A percentile compares a stretch with the other conserved stretches of the same genome.
Conservation (phyloP, 176 grass and related monocot species). For the bread wheat (Triticum aestivum) region IWGSC_CS_RefSeq_v2.1 NC_057812.1:611426366-611426865, state of each 20-base stretch:
- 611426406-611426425: conserved; percentile 46
- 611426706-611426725: conserved; percentile 84
- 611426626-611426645: conserved; percentile 63
- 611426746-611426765: conserved; percentile 66
- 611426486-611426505: conserved; percentile 50
- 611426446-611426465: conserved; percentile 35
- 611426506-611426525: conserved; percentile 50
- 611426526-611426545: conserved; percentile 46
- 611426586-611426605: conserved; percentile 58
- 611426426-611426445: conserved; percentile 35
- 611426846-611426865: conserved; percentile 79
- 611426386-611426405: conserved; percentile 91
- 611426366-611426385: conserved; percentile 82
- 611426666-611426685: conserved; percentile 74
- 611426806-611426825: conserved; percentile 76
- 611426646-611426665: conserved; percentile 70
- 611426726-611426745: conserved; percentile 78
- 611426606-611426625: conserved; percentile 66
- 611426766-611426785: conserved; percentile 58
- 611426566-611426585: conserved; percentile 61
- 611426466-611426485: conserved; percentile 38
- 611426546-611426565: conserved; percentile 59
- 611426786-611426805: conserved; percentile 70
- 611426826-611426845: conserved; percentile 89
- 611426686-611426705: conserved; percentile 57